Base-by-base conservation (phyloP, 139 green algal genomes). In the Coelastrella sp. region DNA sequence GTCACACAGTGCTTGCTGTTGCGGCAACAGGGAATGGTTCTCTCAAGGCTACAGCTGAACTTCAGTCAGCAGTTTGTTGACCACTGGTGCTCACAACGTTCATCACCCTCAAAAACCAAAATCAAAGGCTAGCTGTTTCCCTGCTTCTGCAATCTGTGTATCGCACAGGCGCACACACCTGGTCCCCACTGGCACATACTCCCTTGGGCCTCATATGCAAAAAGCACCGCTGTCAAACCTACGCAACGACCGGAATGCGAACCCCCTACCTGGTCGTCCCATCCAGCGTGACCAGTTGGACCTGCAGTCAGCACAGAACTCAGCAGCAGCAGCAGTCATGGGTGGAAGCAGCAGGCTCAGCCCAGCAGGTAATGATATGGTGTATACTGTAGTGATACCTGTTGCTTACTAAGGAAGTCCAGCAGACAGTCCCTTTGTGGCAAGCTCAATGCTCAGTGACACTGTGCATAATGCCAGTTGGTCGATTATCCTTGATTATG, bases 281-380 rank as follows among this genome's bases (percentile, higher is more conserved):
- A 24, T 24, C 58, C 25, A 57, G 17, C 25, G 22, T 81, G 17
- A 87, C 14, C 82, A 87, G 82, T 63, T 78, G 27, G 83, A 88
- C 25, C 66, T 88, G 35, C 6, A 20, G 8, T 7, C 57, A 9
- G 83, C 83, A 24, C 83, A 88, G 19, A 20, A 20, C 65, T 88
- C 83, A 58, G 83, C 83, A 70, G 83, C 83, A 56, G 83, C 83
- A 70, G 83, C 66, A 68, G 35, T 81, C 9, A 68, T 88, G 84
- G 84, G 66, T 4, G 84, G 84, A 66, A 81, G 68, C 20, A 60
- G 14, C 22, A 72, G 84, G 8, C 49, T 88, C 49, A 81, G 66
- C 49, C 84, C 84, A 25, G 84, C 84, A 80, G 84, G 84, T 88
- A 8, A 24, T 17, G 63, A 17, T 22, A 72, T 72, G 15, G 63